These are phyloP conservation scores for Metschnikowia reukaufii DNA, from an alignment of 805 yeast species.

Conservation along the genomic window DNA sequence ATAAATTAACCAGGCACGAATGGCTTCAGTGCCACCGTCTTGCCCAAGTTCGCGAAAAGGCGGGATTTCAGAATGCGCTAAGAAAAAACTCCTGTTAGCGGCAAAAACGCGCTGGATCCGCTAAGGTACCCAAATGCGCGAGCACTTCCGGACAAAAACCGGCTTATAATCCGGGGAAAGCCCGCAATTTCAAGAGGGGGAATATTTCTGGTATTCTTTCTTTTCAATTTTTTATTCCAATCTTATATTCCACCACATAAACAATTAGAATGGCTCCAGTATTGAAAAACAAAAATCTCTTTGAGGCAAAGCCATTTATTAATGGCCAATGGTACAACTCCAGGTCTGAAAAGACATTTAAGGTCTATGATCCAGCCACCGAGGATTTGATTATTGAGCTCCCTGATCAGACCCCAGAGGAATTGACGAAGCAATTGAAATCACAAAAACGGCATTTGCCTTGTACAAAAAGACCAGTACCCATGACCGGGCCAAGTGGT, in stretches of 20 bases:
- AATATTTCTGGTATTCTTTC: background rate
- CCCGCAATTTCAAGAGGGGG: background rate
- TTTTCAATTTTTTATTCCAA: background rate
- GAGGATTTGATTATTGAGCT: constrained; percentile 35
- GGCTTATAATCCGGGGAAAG: constrained; percentile 1
- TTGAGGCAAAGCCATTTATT: constrained; percentile 34
- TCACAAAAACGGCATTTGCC: constrained; percentile 47
- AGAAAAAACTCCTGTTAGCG: background rate
- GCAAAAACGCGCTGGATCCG: background rate
- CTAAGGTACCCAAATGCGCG: background rate
- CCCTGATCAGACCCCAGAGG: constrained; percentile 48
- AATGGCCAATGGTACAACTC: constrained; percentile 42
- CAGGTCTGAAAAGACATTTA: constrained; percentile 37
- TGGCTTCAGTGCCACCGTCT: too few species aligned
- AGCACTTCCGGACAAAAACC: background rate
- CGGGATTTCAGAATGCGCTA: too few species aligned
- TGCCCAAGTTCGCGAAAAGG: too few species aligned
- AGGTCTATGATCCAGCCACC: constrained; percentile 43
- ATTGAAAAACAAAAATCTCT: constrained; percentile 36
- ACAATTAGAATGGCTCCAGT: constrained; percentile 16
- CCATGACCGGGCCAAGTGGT: constrained; percentile 50
- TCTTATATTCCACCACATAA: background rate
- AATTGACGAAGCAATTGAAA: constrained; percentile 47
- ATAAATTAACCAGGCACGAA: too few species aligned
- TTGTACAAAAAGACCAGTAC: constrained; percentile 48